These are phyloP conservation scores for Posidonia oceanica DNA, from an alignment of 116 monocot species.

Conservation along the genomic window DNA sequence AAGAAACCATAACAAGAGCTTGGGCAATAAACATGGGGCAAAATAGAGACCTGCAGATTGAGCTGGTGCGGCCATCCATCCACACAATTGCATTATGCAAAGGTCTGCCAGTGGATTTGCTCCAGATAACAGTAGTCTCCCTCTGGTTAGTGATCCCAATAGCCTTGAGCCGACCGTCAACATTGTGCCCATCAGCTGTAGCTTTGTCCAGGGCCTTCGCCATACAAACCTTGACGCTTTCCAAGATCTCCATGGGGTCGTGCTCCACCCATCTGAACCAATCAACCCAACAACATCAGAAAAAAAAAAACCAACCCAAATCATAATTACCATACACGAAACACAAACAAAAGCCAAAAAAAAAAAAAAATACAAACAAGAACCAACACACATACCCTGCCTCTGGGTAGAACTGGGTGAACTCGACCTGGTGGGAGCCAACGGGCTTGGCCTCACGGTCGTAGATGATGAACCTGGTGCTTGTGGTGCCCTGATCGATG, in stretches of 20 bases:
- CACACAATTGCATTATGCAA: conserved; percentile 92
- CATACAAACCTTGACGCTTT: conserved; percentile 72
- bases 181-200: conserved; percentile 56
- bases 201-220: conserved; percentile 91
- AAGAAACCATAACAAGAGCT: not conserved
- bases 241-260: conserved; percentile 84
- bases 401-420: conserved; percentile 89
- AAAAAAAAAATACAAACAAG: no score
- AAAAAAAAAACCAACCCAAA: no score
- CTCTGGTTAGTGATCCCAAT: conserved; percentile 91
- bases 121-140: conserved; percentile 87
- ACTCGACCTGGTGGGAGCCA: conserved; percentile 87
- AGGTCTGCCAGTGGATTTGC: conserved; percentile 73
- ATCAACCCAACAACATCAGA: not conserved
- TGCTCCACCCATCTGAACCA: conserved; percentile 90
- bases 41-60: conserved; percentile 62
- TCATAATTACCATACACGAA: no score
- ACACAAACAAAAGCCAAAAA: no score
- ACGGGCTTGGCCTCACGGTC: conserved; percentile 39
- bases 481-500: conserved; percentile 92
- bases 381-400: conserved; percentile 42
- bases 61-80: conserved; percentile 88
- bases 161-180: conserved; percentile 61
- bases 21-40: not conserved
- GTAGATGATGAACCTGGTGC: conserved; percentile 90